Base-by-base conservation (phyloP, 805 yeast genomes). In the Candida railenensis region DNA sequence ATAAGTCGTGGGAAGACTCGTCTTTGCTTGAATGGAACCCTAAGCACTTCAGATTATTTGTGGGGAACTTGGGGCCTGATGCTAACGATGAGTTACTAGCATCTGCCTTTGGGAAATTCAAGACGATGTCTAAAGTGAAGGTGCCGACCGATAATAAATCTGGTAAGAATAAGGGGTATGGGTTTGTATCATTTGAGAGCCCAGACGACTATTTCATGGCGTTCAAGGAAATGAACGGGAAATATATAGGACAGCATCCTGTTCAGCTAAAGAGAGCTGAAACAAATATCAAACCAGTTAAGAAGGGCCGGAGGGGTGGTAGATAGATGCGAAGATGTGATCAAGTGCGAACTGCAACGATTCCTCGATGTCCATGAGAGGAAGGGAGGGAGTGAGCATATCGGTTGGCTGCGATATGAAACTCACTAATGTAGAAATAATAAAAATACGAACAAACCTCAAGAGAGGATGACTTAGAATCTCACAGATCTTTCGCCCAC, bases 221-320 rank as follows among this genome's bases (percentile, higher is more conserved):
- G 2, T 87, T 83, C 63, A 83, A 81, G 58, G 88, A 83, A 55
- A 77, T 85, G 82, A 83, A 87, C 58, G 88, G 89, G 21, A 84
- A 85, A 57, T 85, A 83, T 53, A 75, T 87, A 41, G 95, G 94
- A 1, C 78, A 74, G 54, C 83, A 83, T 55, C 94, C 94, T 0
- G 81, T 87, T 22, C 83, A 77, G 47, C 64, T 87, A 59, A 82
- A 83, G 59, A 69, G 82, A 48, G 91, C 92, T 0, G 81, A 73
- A 49, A 62, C 77, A 4, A 67, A 49, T 33, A 47, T 57, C 16
- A 57, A 55, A 46, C 47, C 56, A 1, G 41, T 51, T 12, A 56
- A 55, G 49, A 56, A 51, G 47, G 44, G 43, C 36, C 30, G 30
- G 9, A 46, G 19, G 22, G 39, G 39, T 9, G 8, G 37, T 16